Evolutionary conservation across 2,329 filamentous ascomycete genomes (phyloP), one percentile per base, ranked within the genome.

Genomic region (Bipolaris sorokiniana): DNA sequence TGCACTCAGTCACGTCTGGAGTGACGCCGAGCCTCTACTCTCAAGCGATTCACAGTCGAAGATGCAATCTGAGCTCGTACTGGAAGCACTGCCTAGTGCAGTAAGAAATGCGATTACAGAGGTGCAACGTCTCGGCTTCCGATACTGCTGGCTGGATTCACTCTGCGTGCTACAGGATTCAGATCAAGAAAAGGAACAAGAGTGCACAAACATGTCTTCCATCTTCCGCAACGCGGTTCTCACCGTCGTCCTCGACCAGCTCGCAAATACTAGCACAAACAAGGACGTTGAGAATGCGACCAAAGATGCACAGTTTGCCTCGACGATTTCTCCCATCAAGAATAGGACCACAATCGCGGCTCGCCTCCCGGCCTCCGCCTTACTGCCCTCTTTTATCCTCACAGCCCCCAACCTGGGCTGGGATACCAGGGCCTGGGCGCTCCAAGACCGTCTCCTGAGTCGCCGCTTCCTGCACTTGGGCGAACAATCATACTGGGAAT

Each of bases 401-500:
- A 26, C 48, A 3, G 53, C 58, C 1, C 63, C 67, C 11, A 70
- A 65, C 45, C 73, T 74, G 31, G 67, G 62, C 13, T 73, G 70
- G 72, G 68, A 75, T 65, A 76, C 73, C 54, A 64, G 74, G 16
- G 68, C 70, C 15, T 77, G 75, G 74, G 63, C 60, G 7, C 65
- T 76, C 2, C 74, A 76, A 61, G 74, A 76, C 48, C 69, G 73
- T 9, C 66, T 76, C 0, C 74, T 77, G 15, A 73, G 72, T 22
- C 68, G 63, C 13, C 67, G 74, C 13, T 64, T 74, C 54, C 63
- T 77, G 15, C 69, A 74, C 31, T 57, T 75, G 10, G 67, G 71
- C 34, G 65, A 68, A 51, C 74, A 77, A 48, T 61, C 75, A 58
- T 74, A 76, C 61, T 77, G 75, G 75, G 72, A 76, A 44, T 77